Evolutionary conservation across 768 basidiomycete species (phyloP), one percentile per base, ranked within the genome.

Genomic region (Austroboletus eburneus): DNA sequence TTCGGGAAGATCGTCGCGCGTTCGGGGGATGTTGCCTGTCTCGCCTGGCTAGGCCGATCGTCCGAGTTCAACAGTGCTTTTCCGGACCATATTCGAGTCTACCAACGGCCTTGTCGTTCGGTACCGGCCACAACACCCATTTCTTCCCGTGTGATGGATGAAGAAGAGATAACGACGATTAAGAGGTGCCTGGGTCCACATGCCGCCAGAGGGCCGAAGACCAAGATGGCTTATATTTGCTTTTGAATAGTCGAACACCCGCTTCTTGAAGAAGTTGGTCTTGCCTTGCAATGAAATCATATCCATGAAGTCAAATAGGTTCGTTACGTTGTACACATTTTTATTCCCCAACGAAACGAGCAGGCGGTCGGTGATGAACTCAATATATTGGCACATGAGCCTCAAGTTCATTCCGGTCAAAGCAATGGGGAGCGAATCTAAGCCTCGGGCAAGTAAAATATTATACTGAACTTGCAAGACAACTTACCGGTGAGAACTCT

Each of bases 241-340:
- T 57, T 79, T 86, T 14, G 81, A 74, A 57, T 89, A 89, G 17
- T 89, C 87, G 3, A 89, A 92, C 4, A 96, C 94, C 1, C 93
- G 79, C 69, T 94, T 93, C 71, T 95, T 92, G 63, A 94, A 96
- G 67, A 96, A 96, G 70, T 96, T 93, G 33, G 93, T 91, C 74
- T 98, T 98, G 52, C 94, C 94, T 69, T 93, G 87, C 6, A 96
- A 72, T 14, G 91, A 95, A 38, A 94, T 94, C 79, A 92, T 81
- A 56, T 94, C 91, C 90, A 93, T 93, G 60, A 92, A 92, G 65
- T 93, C 87, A 64, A 89, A 87, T 7, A 92, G 94, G 63, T 96
- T 96, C 21, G 78, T 69, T 0, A 74, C 67, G 50, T 81, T 73
- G 72, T 91, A 96, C 41, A 80, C 60, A 62, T 92, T 93, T 21